phyloP scores from a whole-genome alignment of 805 yeast species.

The Wickerhamiella allomyrinae region DNA sequence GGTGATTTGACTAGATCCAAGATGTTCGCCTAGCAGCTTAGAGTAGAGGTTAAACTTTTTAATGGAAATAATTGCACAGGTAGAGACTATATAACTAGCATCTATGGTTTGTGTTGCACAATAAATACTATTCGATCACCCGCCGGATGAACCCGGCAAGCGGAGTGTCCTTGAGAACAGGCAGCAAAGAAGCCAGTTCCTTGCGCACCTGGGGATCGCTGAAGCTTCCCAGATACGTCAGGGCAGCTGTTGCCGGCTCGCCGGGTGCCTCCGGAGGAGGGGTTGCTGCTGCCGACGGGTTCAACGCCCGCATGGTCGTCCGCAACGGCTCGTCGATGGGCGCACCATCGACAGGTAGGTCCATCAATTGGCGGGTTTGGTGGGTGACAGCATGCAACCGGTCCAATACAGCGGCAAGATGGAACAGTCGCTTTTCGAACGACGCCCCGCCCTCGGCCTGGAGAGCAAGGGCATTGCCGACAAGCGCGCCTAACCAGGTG shows the following conservation, averaged over 20 bases:
- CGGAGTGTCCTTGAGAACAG: slow-evolving; percentile 5
- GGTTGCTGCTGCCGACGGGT: slow-evolving; percentile 1
- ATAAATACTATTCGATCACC: slow-evolving; percentile 1
- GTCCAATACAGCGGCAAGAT: slow-evolving; percentile 11
- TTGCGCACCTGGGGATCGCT: background rate
- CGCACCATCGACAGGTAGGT: slow-evolving; percentile 5
- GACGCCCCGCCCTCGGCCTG: slow-evolving; percentile 1
- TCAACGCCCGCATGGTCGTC: slow-evolving; percentile 5
- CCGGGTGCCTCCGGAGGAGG: background rate
- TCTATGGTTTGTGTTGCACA: no score
- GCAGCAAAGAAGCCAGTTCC: background rate
- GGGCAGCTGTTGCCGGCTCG: background rate
- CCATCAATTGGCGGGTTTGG: slow-evolving; percentile 4
- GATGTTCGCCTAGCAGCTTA: no score
- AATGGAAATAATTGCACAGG: no score
- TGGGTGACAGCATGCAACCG: slow-evolving; percentile 9
- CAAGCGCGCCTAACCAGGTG: slow-evolving; percentile 26
- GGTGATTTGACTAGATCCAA: no score
- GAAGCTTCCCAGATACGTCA: background rate
- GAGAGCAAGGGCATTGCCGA: slow-evolving; percentile 17
- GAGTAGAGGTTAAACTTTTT: no score
- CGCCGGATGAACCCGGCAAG: slow-evolving; percentile 3
- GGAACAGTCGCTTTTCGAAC: slow-evolving; percentile 11
- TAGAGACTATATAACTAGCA: no score
- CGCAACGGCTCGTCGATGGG: slow-evolving; percentile 3